Evolutionary conservation across 371 early-diverging fungal genomes (phyloP).

Genomic region (Syncephalastrum sp.): DNA sequence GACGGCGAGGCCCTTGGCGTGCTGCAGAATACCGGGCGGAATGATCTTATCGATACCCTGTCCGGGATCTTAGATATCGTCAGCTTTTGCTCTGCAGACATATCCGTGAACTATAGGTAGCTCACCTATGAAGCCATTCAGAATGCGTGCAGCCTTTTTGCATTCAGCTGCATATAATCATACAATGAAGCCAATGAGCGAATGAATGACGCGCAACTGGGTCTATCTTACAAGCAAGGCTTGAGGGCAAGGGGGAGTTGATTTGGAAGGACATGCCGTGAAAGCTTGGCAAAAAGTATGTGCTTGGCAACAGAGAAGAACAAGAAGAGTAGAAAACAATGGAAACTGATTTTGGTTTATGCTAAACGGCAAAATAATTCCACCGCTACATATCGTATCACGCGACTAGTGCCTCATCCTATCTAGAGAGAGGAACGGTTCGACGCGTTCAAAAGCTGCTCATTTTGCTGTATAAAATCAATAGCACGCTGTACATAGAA

Average conservation of each 20-base stretch:
- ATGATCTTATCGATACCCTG: conserved; percentile 75
- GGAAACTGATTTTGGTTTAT: no score
- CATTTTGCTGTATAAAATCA: conserved; percentile 39
- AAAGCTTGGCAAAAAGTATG: no score
- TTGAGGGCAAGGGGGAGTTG: conserved; percentile 39
- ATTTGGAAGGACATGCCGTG: conserved; percentile 17
- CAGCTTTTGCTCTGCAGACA: not conserved
- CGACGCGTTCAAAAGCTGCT: conserved; percentile 12
- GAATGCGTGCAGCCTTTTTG: conserved; percentile 72
- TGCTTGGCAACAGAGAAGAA: no score
- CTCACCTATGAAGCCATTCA: conserved; percentile 72
- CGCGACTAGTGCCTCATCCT: no score
- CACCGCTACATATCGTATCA: no score
- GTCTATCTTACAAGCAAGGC: conserved; percentile 29
- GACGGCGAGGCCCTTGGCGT: conserved; percentile 90
- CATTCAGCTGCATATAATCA: conserved; percentile 56
- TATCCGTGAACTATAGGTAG: conserved; percentile 5
- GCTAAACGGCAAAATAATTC: no score
- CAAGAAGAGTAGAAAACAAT: no score
- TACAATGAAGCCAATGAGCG: not conserved
- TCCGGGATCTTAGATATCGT: conserved; percentile 47
- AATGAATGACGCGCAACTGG: not conserved
- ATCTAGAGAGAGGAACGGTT: no score
- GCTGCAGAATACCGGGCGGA: conserved; percentile 66
- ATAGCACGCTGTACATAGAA: conserved; percentile 20